Base-by-base conservation (phyloP, 495 filamentous ascomycete genomes). In the Elaphomyces granulatus region DNA sequence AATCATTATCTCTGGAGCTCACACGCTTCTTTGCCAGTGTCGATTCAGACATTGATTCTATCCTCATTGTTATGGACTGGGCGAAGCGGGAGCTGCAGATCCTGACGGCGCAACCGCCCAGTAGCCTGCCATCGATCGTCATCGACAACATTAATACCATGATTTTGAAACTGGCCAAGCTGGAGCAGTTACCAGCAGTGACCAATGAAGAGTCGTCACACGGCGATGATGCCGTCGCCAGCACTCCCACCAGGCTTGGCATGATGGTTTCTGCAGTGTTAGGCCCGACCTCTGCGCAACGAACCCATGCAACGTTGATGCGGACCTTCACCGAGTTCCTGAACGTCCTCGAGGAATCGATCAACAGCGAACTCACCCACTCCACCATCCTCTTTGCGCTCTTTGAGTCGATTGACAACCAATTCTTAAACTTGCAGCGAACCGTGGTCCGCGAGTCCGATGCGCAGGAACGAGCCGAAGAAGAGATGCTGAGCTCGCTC, bases 61-160 rank as follows among this genome's bases (percentile, higher is more conserved):
- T 94, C 42, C 67, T 94, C 19, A 79, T 88, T 32, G 83, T 87
- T 10, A 94, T 94, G 85, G 84, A 92, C 55, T 94, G 87, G 87
- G 82, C 84, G 21, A 78, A 80, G 50, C 78, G 83, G 36, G 84
- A 94, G 59, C 72, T 94, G 8, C 61, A 66, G 37, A 62, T 59
- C 0, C 53, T 78, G n/a, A 65, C 68, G 4, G 58, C 60, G 8
- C 57, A 64, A 15, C 74, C 79, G 3, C 64, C 71, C 0, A 63
- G 57, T 41, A 67, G 67, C 3, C 59, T 80, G 2, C 61, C 87
- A 0, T 70, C 75, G 16, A 70, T 76, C 20, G 67, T 77, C 50
- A 78, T 82, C 47, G 78, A 80, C 56, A 94, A 93, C 53, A 57
- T 90, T 38, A 80, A 94, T 63, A 74, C 72, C 54, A 58, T 86